Evolutionary conservation across 768 basidiomycete species (phyloP), one percentile per base, ranked within the genome.

Genomic region (Rhizopogon vesiculosus): DNA sequence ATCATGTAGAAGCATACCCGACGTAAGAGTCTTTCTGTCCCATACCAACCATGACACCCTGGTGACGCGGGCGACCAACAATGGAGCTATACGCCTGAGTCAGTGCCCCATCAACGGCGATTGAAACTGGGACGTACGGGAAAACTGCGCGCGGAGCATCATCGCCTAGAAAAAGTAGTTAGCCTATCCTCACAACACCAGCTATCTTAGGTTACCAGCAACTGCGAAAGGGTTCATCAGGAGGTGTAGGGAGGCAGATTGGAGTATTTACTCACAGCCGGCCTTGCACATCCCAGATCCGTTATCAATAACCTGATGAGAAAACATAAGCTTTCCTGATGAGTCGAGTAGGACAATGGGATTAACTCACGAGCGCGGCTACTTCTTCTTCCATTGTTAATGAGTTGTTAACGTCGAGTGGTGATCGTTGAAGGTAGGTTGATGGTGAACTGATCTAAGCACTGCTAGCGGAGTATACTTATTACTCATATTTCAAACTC

Each of bases 201-300:
- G 22, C 2, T 12, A 15, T 29, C 15, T 16, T 29, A 28, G 41
- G 31, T 19, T 78, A 85, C 85, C 86, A 78, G 86, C 84, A 74
- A 86, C 85, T 87, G 64, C 56, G 42, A 61, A 51, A 45, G 45
- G 19, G 54, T 46, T 58, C 38, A 55, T 64, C 46, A 67, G 66
- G 68, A 16, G 66, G 62, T 45, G 42, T 31, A 35, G 22, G 25
- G 39, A 19, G 40, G 15, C 35, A 40, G 49, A 59, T 48, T 58
- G 51, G 51, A 33, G 35, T 13, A 28, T 55, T 54, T 64, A 87
- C 89, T 66, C 72, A 92, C 91, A 93, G 77, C 97, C 96, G 84
- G 96, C 96, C 80, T 98, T 98, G 89, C 95, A 98, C 95, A 98
- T 98, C 76, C 95, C 96, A 69, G 95, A 98, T 69, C 92, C 93